phyloP scores from a whole-genome alignment of 1,139 yeast species.

The Yamadazyma blattariae region DNA sequence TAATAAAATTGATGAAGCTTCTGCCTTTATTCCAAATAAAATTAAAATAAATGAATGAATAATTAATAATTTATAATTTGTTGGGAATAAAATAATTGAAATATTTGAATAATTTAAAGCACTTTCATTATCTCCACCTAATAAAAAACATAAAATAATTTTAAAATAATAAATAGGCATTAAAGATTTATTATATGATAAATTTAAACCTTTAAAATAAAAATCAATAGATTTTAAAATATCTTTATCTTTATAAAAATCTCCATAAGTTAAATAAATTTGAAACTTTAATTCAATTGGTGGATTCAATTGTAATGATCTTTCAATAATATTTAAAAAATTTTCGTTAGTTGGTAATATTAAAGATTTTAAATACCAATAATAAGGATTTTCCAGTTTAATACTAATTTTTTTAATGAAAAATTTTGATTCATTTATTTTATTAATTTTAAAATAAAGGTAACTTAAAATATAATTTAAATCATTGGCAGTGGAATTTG shows the following conservation, averaged over 20 bases:
- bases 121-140: slow-evolving; percentile 1
- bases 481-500: neutral
- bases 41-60: slow-evolving; percentile 1
- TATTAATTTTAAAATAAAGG: slow-evolving; percentile 2
- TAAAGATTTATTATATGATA: slow-evolving; percentile 2
- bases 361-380: neutral
- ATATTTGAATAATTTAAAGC: slow-evolving; percentile 4
- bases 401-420: slow-evolving; percentile 6
- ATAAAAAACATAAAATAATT: slow-evolving; percentile 5
- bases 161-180: slow-evolving; percentile 4
- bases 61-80: slow-evolving; percentile 3
- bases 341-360: neutral
- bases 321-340: slow-evolving; percentile 1
- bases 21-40: neutral
- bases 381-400: slow-evolving; percentile 1
- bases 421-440: slow-evolving; percentile 7
- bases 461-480: neutral
- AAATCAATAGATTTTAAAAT: slow-evolving; percentile 1
- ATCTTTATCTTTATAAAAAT: slow-evolving; percentile 1
- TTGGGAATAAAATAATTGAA: slow-evolving; percentile 1
- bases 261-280: slow-evolving; percentile 2
- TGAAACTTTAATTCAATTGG: slow-evolving; percentile 2
- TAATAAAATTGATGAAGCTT: neutral
- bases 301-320: slow-evolving; percentile 2
- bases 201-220: slow-evolving; percentile 2